Evolutionary conservation across 2,329 filamentous ascomycete genomes (phyloP), one percentile per base, ranked within the genome.

Genomic region (Claviceps purpurea): DNA sequence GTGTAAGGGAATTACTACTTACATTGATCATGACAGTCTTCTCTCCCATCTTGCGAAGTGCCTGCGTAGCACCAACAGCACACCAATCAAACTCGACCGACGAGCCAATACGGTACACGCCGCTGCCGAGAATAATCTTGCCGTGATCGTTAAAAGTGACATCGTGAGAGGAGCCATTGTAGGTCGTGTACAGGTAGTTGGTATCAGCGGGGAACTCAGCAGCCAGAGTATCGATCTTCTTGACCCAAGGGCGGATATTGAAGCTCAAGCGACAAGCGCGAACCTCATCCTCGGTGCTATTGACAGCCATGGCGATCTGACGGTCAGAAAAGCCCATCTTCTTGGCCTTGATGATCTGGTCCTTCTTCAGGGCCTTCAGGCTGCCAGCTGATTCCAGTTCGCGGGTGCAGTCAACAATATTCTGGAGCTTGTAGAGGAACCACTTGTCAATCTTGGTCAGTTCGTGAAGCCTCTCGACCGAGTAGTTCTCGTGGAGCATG

Each of bases 81-180:
- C 91, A 97, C 91, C 91, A 97, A 71, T 98, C 91, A 65, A 98
- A 98, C 70, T 98, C 93, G 50, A 98, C 93, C 6, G 90, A 96
- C 72, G 85, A 91, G 63, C 93, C 93, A 65, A 97, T 98, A 66
- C 93, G 83, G 78, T 98, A 98, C 22, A 97, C 93, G 70, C 93
- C 93, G 65, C 85, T 91, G 55, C 93, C 93, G 14, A 98, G 81
- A 54, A 97, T 85, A 52, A 98, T 73, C 46, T 84, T 87, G 56
- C 91, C 90, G 60, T 95, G 86, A 66, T 97, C 91, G 59, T 96
- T 85, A 59, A 98, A 97, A 14, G 81, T 85, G 48, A 97, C 87
- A 68, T 97, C 93, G 71, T 97, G 91, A 16, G 87, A 84, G 16
- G 87, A 87, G 53, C 90, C 93, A 65, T 98, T 97, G 76, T 98